Percentiles rank a stretch among this genome's conserved stretches.
Evolutionary conservation across 768 basidiomycete genomes (phyloP).

Genomic region (Kockovaella imperatae): DNA sequence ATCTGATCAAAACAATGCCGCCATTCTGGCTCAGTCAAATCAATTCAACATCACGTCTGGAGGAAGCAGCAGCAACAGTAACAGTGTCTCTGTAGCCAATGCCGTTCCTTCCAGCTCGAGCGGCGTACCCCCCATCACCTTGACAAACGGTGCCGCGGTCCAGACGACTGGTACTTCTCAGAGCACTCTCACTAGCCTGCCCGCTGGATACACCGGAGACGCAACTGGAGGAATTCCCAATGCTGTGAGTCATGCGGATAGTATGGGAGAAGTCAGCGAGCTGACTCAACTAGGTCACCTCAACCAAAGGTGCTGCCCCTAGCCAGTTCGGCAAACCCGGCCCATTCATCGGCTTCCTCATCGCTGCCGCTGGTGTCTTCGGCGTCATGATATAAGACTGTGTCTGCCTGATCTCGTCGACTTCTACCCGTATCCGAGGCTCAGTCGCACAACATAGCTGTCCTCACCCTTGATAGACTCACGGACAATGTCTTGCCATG

Average conservation of each 20-base stretch:
- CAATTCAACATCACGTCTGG: conserved; percentile 53
- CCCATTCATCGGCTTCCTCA: conserved; percentile 6
- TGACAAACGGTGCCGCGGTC: not conserved
- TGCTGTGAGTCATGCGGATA: conserved; percentile 9
- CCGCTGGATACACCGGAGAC: too few relatives aligned
- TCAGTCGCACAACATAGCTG: too few relatives aligned
- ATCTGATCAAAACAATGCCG: conserved; percentile 48
- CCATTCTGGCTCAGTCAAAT: conserved; percentile 64
- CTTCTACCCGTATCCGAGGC: too few relatives aligned
- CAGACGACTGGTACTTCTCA: not conserved
- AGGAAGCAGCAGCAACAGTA: conserved; percentile 39
- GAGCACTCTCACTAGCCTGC: too few relatives aligned
- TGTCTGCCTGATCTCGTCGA: too few relatives aligned
- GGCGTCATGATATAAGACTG: conserved; percentile 6
- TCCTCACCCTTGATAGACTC: too few relatives aligned
- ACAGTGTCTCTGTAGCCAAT: conserved; percentile 41
- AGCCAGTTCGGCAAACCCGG: conserved; percentile 1
- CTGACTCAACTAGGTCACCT: conserved; percentile 8
- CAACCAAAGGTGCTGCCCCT: not conserved
- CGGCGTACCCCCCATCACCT: conserved; percentile 1
- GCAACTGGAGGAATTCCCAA: conserved; percentile 28
- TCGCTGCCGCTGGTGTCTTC: conserved; percentile 8
- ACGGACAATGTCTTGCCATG: too few relatives aligned
- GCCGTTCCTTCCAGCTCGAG: not conserved
- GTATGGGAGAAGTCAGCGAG: not conserved